Conservation (phyloP, 1,284 basidiomycete species). For the Tilletia setariae region DNA sequence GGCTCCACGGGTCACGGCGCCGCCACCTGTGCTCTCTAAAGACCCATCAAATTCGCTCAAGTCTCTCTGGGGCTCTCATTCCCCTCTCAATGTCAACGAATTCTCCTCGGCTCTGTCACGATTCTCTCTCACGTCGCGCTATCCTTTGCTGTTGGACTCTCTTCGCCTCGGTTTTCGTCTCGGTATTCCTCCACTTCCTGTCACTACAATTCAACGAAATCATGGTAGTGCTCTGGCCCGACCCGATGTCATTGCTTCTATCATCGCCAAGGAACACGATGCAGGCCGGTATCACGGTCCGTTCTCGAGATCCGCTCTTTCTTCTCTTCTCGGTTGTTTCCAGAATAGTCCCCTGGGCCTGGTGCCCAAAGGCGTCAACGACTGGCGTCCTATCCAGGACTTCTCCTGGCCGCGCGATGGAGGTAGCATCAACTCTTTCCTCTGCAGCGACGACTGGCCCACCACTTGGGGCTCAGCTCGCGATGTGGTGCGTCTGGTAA, state of each 20-base stretch:
- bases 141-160: too few species aligned
- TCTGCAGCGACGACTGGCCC: background rate
- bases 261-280: background rate
- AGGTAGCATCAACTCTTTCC: background rate
- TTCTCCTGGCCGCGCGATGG: background rate
- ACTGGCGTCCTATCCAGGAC: background rate
- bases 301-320: background rate
- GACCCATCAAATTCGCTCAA: too few species aligned
- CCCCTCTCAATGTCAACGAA: too few species aligned
- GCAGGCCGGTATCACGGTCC: background rate
- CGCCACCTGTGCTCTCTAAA: too few species aligned
- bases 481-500: background rate
- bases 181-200: too few species aligned
- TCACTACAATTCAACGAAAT: background rate
- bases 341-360: conserved; percentile 1
- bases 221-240: background rate
- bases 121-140: too few species aligned
- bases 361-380: background rate
- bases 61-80: too few species aligned
- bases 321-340: background rate
- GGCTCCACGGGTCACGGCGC: too few species aligned
- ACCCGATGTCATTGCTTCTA: background rate
- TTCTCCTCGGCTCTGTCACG: too few species aligned
- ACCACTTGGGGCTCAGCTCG: background rate
- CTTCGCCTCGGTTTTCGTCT: too few species aligned